A percentile compares a stretch with the other conserved stretches of the same genome.
Conservation (phyloP, 2,329 filamentous ascomycete species). For the Rhynchosporium agropyri region DNA sequence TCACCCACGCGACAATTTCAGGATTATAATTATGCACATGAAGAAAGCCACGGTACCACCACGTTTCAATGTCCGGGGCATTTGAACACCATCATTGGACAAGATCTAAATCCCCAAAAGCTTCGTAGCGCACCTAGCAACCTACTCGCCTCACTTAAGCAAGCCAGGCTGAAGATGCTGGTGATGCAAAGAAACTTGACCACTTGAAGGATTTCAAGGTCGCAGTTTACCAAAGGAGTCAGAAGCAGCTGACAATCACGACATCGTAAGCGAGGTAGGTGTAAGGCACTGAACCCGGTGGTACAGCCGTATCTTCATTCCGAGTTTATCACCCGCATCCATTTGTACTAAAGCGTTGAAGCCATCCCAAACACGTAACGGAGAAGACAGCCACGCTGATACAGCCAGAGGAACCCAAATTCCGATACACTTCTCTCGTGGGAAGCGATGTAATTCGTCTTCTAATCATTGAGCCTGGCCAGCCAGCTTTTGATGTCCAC, state of each 20-base stretch:
- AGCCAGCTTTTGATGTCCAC: not conserved
- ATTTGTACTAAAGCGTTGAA: too few relatives aligned
- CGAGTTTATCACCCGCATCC: too few relatives aligned
- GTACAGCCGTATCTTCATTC: too few relatives aligned
- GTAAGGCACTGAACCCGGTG: too few relatives aligned
- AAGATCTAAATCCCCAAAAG: not conserved
- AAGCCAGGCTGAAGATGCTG: slow-evolving; percentile 1
- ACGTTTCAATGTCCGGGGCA: too few relatives aligned
- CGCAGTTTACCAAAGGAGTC: too few relatives aligned
- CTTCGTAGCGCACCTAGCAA: not conserved
- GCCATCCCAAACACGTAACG: too few relatives aligned
- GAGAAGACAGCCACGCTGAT: too few relatives aligned
- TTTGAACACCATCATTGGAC: slow-evolving; percentile 4
- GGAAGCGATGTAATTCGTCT: not conserved
- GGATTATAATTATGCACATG: not conserved
- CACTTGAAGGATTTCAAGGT: too few relatives aligned
- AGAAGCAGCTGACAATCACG: too few relatives aligned
- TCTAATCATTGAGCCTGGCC: not conserved
- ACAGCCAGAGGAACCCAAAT: not conserved
- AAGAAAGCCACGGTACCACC: not conserved
- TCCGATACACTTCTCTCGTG: not conserved
- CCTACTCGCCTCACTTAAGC: not conserved
- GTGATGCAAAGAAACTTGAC: too few relatives aligned
- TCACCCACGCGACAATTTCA: not conserved
- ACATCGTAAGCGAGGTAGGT: too few relatives aligned